These are phyloP conservation scores for Medicago ruthenica DNA, from an alignment of 306 rosid species.

Conservation along the genomic window DNA sequence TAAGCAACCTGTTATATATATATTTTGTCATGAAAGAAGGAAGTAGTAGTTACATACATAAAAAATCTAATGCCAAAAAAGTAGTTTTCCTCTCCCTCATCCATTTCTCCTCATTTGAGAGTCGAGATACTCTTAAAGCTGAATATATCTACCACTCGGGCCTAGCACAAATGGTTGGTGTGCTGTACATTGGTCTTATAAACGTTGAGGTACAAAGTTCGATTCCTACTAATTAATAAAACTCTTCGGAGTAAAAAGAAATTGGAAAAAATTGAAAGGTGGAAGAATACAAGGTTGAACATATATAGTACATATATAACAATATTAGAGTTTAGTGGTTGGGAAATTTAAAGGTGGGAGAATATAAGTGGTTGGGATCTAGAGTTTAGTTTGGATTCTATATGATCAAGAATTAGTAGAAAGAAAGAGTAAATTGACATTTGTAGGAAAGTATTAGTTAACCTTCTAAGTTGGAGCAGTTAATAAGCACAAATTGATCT, in stretches of 20 bases:
- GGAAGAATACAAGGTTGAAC: not conserved
- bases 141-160: too few relatives aligned
- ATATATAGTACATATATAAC: not conserved
- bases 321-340: not conserved
- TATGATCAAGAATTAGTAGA: not conserved
- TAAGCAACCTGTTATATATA: too few relatives aligned
- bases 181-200: too few relatives aligned
- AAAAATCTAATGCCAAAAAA: too few relatives aligned
- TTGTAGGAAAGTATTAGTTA: slow-evolving; percentile 46
- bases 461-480: slow-evolving; percentile 48
- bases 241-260: not conserved
- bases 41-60: too few relatives aligned
- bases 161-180: too few relatives aligned
- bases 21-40: too few relatives aligned
- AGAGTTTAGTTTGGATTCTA: slow-evolving; percentile 42
- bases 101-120: too few relatives aligned
- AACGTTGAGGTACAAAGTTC: not conserved
- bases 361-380: slow-evolving; percentile 38
- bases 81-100: too few relatives aligned
- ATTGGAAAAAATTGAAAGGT: not conserved
- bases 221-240: not conserved
- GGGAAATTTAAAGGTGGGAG: too few relatives aligned
- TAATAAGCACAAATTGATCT: slow-evolving; percentile 51
- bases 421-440: slow-evolving; percentile 28
- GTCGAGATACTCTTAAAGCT: too few relatives aligned